Evolutionary conservation across 371 early-diverging fungal species (phyloP), one percentile per base, ranked within the genome.

Genomic region (Mortierella sp.): DNA sequence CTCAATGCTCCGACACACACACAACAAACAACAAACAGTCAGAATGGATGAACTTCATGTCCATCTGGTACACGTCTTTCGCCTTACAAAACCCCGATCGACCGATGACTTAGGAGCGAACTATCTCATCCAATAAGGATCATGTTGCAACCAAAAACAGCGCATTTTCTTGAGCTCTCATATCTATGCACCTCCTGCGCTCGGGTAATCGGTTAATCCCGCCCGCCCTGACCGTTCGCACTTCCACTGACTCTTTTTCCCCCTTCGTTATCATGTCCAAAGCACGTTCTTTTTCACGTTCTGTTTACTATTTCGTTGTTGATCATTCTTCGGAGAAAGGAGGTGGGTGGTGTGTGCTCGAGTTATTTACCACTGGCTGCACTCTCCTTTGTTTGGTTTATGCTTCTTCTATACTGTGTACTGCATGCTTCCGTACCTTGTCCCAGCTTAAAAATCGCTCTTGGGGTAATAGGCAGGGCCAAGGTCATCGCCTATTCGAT

Each of bases 191-290:
- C 0, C 32, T 12, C 68, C 24, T 68, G 41, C 68, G 68, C 68
- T 68, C 68, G 68, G 68, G 68, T 68, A 68, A 68, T 68, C 6
- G 41, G 41, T 68, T 68, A 68, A 41, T 24, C 12, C 68, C 68
- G 68, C 43, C 43, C 68, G 8, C 10, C 68, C 41, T 65, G 14
- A 12, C 38, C 21, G 38, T 35, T 21, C 35, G 8, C 12, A 29
- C 10, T 60, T 65, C 32, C 38, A 35, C 24, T 38, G 7, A 21
- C 21, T 6, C 1, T 38, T 63, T 63, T 16, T 1, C 0, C 5
- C 5, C 11, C 35, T 65, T 41, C 35, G 38, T 41, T 68, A 68
- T 68, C 41, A 4, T 51, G 21, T 51, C 21, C 51, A 21, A 21
- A 51, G 21, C 51, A 51, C 6, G 21, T 51, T 51, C 51, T 51